Evolutionary conservation across 2,329 filamentous ascomycete species (phyloP), one percentile per base, ranked within the genome.

Genomic region (Aspergillus texensis): DNA sequence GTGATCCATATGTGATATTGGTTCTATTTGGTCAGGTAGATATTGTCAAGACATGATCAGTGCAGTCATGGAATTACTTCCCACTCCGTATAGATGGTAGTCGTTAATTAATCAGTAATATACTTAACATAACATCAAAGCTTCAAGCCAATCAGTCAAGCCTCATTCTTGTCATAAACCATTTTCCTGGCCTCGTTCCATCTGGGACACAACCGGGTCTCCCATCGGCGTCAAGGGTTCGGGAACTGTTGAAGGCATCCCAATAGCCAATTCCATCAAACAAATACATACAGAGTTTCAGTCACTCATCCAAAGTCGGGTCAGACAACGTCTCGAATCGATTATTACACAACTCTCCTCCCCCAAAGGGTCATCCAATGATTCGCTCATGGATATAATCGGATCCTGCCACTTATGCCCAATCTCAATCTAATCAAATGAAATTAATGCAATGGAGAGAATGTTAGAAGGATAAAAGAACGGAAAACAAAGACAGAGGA

Each of bases 401-500:
- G 69, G 69, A 71, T 70, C 69, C 69, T 71, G 68, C 68, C 70
- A 68, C 66, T 66, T 66, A 68, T 70, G 69, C 67, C 69, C 68
- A 68, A 67, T 65, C 61, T 61, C 68, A 69, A 71, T 69, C 67
- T 68, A 67, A 58, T 69, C 64, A 67, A 64, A 69, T 72, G 63
- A 67, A 64, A 69, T 72, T 68, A 71, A 72, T 71, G 69, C 69
- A 69, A 56, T 67, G 70, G 70, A 74, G 69, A 69, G 69, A 74
- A 70, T 68, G 68, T 67, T 64, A 64, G 57, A 65, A 66, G 30
- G 39, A 65, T 61, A 65, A 57, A 58, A 59, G 45, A 58, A 65
- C 59, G 58, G 45, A 58, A 66, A 65, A 28, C 53, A 57, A 61
- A 63, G 54, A 57, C 36, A 4, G 60, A 28, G 52, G 30, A 12